phyloP scores from a whole-genome alignment of 2,329 filamentous ascomycete genomes.

The Daldinia eschscholtzii region DNA sequence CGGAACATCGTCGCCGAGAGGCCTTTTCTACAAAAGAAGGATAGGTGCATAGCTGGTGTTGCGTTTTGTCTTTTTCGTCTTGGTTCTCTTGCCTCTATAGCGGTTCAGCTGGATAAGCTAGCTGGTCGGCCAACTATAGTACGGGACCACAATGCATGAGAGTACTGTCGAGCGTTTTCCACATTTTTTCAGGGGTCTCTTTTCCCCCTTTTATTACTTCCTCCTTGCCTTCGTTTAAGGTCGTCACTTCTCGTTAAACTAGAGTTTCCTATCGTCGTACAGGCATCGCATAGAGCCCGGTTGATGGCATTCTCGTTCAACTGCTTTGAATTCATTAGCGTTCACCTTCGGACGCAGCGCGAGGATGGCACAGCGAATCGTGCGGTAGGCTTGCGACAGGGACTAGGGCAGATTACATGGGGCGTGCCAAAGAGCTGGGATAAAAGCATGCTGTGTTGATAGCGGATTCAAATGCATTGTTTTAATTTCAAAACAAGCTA shows the following conservation, averaged over 20 bases:
- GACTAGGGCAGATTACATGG: background rate
- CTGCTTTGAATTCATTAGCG: background rate
- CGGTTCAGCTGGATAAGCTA: background rate
- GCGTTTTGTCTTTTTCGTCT: constrained; percentile 7
- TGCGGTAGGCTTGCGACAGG: background rate
- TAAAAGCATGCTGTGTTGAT: constrained; percentile 7
- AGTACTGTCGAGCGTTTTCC: background rate
- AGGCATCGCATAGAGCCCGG: background rate
- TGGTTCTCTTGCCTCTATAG: constrained; percentile 3
- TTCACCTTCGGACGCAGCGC: constrained; percentile 8
- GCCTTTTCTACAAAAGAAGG: background rate
- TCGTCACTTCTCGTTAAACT: background rate
- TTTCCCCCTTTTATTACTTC: background rate
- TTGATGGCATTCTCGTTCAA: background rate
- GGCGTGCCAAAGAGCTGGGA: background rate
- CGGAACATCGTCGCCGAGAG: background rate
- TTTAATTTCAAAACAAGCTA: background rate
- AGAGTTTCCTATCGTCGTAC: background rate
- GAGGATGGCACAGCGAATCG: constrained; percentile 12
- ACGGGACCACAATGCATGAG: background rate
- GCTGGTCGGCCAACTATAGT: background rate
- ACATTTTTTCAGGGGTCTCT: background rate
- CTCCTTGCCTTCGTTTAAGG: background rate
- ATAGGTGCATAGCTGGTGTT: background rate
- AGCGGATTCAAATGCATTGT: background rate